phyloP scores from a whole-genome alignment of 164 flowering plant species.

The Magnolia changhungtana region DNA sequence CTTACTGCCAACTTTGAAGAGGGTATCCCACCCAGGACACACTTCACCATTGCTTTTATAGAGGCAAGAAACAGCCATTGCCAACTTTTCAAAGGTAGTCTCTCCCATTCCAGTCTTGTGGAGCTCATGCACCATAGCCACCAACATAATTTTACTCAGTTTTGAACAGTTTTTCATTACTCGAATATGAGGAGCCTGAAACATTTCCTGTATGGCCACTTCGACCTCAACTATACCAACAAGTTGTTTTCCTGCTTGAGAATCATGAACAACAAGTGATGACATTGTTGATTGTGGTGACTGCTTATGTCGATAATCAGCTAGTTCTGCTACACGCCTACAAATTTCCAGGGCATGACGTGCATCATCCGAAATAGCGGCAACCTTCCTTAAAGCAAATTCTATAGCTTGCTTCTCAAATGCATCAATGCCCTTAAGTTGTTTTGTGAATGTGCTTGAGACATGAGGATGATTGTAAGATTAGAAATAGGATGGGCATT shows the following conservation, averaged over 20 bases:
- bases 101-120: constrained; percentile 89
- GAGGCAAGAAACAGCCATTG: constrained; percentile 47
- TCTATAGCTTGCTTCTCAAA: constrained; percentile 93
- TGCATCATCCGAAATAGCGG: constrained; percentile 98
- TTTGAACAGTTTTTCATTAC: constrained; percentile 74
- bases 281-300: constrained; percentile 7
- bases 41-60: constrained; percentile 68
- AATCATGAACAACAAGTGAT: constrained; percentile 14
- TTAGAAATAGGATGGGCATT: no score
- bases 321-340: constrained; percentile 92
- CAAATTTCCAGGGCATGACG: constrained; percentile 94
- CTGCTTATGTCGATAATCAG: constrained; percentile 66
- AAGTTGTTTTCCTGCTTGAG: constrained; percentile 48
- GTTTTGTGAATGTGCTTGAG: constrained; percentile 27
- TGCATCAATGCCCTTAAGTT: constrained; percentile 79
- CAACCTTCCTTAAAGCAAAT: constrained; percentile 98
- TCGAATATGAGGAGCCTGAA: constrained; percentile 96
- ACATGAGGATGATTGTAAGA: no score
- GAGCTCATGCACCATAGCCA: constrained; percentile 90
- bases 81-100: constrained; percentile 89
- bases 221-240: constrained; percentile 84
- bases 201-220: constrained; percentile 97
- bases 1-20: constrained; percentile 73
- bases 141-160: constrained; percentile 77
- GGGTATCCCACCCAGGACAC: constrained; percentile 81